These are phyloP conservation scores for Zopfia rhizophila DNA, from an alignment of 2,329 filamentous ascomycete species.

Conservation along the genomic window DNA sequence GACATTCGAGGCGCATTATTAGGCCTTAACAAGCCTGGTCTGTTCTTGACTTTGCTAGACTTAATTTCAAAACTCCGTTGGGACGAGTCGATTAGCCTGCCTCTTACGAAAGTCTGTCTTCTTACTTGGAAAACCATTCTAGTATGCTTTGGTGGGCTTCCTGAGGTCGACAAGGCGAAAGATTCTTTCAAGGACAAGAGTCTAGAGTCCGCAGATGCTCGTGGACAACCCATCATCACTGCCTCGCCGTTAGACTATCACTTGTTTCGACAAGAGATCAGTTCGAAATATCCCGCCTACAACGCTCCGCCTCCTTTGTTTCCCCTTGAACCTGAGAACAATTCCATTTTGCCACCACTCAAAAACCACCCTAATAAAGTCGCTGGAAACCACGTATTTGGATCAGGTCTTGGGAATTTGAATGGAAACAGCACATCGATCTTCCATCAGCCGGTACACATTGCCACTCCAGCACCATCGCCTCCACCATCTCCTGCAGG, in stretches of 20 bases:
- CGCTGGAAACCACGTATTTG: constrained; percentile 62
- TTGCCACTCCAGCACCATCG: constrained; percentile 96
- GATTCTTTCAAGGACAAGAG: constrained; percentile 70
- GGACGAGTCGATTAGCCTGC: constrained; percentile 70
- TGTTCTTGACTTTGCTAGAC: constrained; percentile 78
- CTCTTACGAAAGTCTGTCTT: constrained; percentile 69
- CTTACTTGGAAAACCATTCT: constrained; percentile 93
- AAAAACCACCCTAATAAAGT: constrained; percentile 74
- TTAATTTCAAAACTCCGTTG: constrained; percentile 64
- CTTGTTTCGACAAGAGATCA: constrained; percentile 94
- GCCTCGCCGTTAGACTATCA: constrained; percentile 97
- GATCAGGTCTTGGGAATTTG: constrained; percentile 61
- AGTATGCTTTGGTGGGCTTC: constrained; percentile 82
- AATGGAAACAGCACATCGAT: constrained; percentile 72
- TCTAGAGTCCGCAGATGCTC: constrained; percentile 65
- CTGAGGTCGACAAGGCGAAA: constrained; percentile 79
- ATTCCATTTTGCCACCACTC: constrained; percentile 86
- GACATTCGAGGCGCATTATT: constrained; percentile 56
- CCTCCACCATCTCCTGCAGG: constrained; percentile 91
- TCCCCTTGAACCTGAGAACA: constrained; percentile 88
- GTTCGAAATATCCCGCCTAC: constrained; percentile 97
- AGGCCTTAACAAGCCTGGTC: constrained; percentile 62
- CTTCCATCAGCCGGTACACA: constrained; percentile 94
- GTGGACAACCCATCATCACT: constrained; percentile 82
- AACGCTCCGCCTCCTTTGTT: constrained; percentile 85